Conservation (phyloP, 1,284 basidiomycete genomes). For the Dichomitus squalens region DNA sequence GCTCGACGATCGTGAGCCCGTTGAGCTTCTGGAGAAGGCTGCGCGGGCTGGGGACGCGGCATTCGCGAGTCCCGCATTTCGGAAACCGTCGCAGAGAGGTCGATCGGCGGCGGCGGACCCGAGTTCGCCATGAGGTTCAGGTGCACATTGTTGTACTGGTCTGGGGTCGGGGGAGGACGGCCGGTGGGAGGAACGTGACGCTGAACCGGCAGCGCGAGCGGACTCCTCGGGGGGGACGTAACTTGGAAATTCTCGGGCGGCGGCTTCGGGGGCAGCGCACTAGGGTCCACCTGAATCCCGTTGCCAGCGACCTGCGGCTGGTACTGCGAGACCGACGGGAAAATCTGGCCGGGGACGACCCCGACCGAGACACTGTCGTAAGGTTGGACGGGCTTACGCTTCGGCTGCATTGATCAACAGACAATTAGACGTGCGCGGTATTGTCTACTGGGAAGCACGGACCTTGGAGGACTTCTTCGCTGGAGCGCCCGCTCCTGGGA, state of each 20-base stretch:
- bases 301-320: slow-evolving; percentile 9
- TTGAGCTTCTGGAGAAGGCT: not conserved
- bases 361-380: slow-evolving; percentile 22
- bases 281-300: not conserved
- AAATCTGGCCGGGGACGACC: slow-evolving; percentile 33
- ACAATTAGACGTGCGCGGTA: not conserved
- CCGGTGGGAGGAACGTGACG: slow-evolving; percentile 14
- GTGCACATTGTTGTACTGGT: slow-evolving; percentile 21
- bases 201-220: slow-evolving; percentile 18
- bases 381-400: slow-evolving; percentile 21
- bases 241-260: slow-evolving; percentile 15
- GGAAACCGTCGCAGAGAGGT: slow-evolving; percentile 2
- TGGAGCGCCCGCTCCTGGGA: slow-evolving; percentile 10
- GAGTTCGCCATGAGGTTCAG: slow-evolving; percentile 11
- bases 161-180: slow-evolving; percentile 14
- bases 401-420: slow-evolving; percentile 3
- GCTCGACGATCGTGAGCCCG: not conserved
- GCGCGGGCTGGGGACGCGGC: slow-evolving; percentile 3
- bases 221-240: slow-evolving; percentile 10
- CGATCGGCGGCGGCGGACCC: not conserved
- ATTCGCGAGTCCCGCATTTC: slow-evolving; percentile 8
- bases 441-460: not conserved
- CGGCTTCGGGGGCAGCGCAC: slow-evolving; percentile 6
- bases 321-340: slow-evolving; percentile 28
- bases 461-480: slow-evolving; percentile 8